phyloP scores from a whole-genome alignment of 2,329 filamentous ascomycete species.

The Fusarium sacchari region DNA sequence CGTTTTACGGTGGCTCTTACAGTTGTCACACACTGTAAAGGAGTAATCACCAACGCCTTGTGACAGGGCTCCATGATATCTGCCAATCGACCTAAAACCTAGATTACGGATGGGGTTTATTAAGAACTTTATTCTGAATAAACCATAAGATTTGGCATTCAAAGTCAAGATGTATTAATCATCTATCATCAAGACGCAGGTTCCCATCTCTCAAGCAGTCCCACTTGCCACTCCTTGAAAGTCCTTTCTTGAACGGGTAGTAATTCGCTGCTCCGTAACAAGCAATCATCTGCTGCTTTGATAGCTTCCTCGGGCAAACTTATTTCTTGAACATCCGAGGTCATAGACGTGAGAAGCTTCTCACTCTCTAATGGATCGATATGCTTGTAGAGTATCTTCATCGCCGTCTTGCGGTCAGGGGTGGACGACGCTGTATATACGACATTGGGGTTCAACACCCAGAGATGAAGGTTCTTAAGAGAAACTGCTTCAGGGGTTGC shows the following conservation, averaged over 20 bases:
- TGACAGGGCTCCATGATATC: background rate
- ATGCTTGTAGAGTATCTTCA: constrained; percentile 64
- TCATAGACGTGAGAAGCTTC: constrained; percentile 60
- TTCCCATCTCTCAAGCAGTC: constrained; percentile 62
- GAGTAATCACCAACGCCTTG: background rate
- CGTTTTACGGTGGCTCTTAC: background rate
- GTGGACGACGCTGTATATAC: constrained; percentile 58
- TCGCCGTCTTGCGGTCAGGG: constrained; percentile 50
- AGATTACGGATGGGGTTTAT: background rate
- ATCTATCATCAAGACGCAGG: background rate
- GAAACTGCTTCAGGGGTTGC: constrained; percentile 1
- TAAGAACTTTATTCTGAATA: background rate
- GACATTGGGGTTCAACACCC: constrained; percentile 67
- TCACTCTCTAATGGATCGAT: constrained; percentile 58
- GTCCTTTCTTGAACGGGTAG: constrained; percentile 65
- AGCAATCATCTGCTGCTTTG: constrained; percentile 51
- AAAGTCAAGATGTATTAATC: background rate
- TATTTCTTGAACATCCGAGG: constrained; percentile 68
- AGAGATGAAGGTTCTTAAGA: constrained; percentile 56
- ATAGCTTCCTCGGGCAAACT: constrained; percentile 64
- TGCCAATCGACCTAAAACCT: background rate
- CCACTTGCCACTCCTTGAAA: constrained; percentile 75
- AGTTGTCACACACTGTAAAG: background rate
- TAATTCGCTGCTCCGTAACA: constrained; percentile 60
- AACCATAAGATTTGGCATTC: too few species aligned